Percentiles rank a stretch among this genome's conserved stretches.
These are phyloP conservation scores for Phytophthora palmivora DNA, from an alignment of 352 stramenopile genomes.

Conservation along the genomic window DNA sequence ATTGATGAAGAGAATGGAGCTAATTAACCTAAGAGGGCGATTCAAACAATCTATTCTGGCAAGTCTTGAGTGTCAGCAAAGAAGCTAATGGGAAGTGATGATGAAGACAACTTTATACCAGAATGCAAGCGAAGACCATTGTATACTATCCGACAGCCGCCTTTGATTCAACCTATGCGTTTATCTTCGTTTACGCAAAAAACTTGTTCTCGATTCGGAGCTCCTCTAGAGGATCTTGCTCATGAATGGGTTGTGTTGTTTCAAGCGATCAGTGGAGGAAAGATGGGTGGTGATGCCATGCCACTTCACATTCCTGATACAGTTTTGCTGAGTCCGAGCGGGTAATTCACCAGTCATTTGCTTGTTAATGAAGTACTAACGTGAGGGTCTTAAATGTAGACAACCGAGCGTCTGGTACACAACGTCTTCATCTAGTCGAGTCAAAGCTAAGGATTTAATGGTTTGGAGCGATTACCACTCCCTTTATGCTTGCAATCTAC, in stretches of 20 bases:
- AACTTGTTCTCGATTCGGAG: conserved; percentile 31
- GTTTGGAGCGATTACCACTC: conserved; percentile 16
- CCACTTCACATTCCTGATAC: conserved; percentile 64
- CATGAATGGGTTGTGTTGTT: conserved; percentile 72
- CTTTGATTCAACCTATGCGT: conserved; percentile 59
- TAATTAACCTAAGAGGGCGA: too few relatives aligned
- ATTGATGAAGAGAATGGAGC: too few relatives aligned
- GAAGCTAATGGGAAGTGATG: conserved; percentile 14
- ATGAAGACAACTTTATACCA: conserved; percentile 1
- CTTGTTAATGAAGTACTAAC: conserved; percentile 6
- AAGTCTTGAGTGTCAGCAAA: not conserved
- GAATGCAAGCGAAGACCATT: conserved; percentile 32
- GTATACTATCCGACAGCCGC: conserved; percentile 55
- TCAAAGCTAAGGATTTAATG: conserved; percentile 50
- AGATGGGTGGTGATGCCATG: conserved; percentile 28
- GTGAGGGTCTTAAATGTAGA: conserved; percentile 19
- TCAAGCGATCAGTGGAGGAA: conserved; percentile 46
- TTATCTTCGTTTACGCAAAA: conserved; percentile 48
- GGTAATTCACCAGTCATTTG: conserved; percentile 29
- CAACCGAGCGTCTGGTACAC: conserved; percentile 70
- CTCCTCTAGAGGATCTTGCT: conserved; percentile 44
- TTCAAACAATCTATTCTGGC: conserved; percentile 25
- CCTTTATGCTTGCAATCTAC: not conserved
- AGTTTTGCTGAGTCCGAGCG: conserved; percentile 62
- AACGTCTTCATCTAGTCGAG: conserved; percentile 49